phyloP scores from a whole-genome alignment of 495 filamentous ascomycete species.

The Amniculicola lignicola region DNA sequence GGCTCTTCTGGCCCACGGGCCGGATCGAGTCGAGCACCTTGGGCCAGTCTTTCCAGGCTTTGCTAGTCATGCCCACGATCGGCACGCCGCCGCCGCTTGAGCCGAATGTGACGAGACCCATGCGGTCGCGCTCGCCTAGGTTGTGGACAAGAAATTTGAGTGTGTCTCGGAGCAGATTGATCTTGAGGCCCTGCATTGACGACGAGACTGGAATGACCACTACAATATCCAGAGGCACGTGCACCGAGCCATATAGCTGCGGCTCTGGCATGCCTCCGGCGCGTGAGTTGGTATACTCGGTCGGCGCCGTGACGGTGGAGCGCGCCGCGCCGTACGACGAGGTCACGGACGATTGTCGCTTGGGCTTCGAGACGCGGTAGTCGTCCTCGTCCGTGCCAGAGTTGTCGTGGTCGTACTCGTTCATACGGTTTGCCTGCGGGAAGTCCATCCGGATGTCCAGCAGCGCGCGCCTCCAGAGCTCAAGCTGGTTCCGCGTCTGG shows the following conservation, averaged over 20 bases:
- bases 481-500: conserved; percentile 77
- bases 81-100: conserved; percentile 91
- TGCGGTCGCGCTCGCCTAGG: conserved; percentile 90
- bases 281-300: conserved; percentile 68
- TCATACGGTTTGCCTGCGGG: conserved; percentile 49
- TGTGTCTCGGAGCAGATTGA: conserved; percentile 89
- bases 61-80: conserved; percentile 95
- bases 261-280: conserved; percentile 47
- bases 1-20: conserved; percentile 92
- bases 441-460: conserved; percentile 69
- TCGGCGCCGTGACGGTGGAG: conserved; percentile 69
- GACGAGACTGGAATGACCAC: conserved; percentile 97
- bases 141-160: conserved; percentile 89
- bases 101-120: conserved; percentile 97
- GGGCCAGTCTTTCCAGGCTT: conserved; percentile 87
- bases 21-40: conserved; percentile 85
- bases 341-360: conserved; percentile 81
- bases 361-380: conserved; percentile 60
- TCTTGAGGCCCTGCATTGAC: conserved; percentile 98
- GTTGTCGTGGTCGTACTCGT: conserved; percentile 73
- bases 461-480: conserved; percentile 86
- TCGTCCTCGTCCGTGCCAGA: conserved; percentile 91
- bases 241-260: conserved; percentile 61
- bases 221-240: conserved; percentile 93
- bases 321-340: conserved; percentile 84